A percentile compares a stretch with the other conserved stretches of the same genome.
Evolutionary conservation across 495 filamentous ascomycete genomes (phyloP).

Genomic region (Aspergillus campestris): DNA sequence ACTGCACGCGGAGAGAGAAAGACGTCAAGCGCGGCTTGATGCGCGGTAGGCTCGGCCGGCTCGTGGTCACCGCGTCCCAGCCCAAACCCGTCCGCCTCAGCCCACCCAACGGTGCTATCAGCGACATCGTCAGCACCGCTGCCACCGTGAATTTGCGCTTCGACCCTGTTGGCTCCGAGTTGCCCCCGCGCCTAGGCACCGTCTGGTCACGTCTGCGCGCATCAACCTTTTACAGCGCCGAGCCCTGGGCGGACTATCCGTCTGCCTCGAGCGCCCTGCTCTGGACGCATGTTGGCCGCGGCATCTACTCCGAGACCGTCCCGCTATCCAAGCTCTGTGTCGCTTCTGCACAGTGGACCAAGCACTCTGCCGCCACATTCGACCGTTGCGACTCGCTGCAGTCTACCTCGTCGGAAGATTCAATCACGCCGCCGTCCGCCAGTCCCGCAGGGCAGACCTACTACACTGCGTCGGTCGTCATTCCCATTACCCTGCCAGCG

Average conservation of each 20-base stretch:
- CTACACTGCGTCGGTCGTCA: conserved; percentile 60
- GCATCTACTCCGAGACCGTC: conserved; percentile 57
- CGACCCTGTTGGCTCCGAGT: conserved; percentile 52
- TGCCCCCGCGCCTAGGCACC: conserved; percentile 59
- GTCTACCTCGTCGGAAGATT: conserved; percentile 23
- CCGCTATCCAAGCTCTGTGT: conserved; percentile 59
- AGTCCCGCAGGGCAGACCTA: conserved; percentile 35
- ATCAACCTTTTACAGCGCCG: conserved; percentile 61
- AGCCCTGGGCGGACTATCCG: conserved; percentile 48
- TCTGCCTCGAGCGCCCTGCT: conserved; percentile 10
- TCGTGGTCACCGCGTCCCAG: conserved; percentile 66
- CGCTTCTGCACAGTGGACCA: conserved; percentile 56
- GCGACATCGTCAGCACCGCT: conserved; percentile 44
- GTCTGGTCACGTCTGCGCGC: conserved; percentile 65
- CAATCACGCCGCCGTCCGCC: conserved; percentile 33
- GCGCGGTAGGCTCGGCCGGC: conserved; percentile 61
- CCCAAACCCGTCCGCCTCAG: conserved; percentile 59
- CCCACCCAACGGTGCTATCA: conserved; percentile 31
- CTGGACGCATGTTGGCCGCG: conserved; percentile 45
- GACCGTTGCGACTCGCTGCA: conserved; percentile 55
- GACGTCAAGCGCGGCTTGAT: conserved; percentile 69
- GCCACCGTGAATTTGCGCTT: conserved; percentile 66
- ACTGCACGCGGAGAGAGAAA: conserved; percentile 66
- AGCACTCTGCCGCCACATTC: conserved; percentile 27
- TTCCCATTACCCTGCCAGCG: conserved; percentile 66